These are phyloP conservation scores for Fraxinus dipetala DNA, from an alignment of 305 asterid species.

Conservation along the genomic window DNA sequence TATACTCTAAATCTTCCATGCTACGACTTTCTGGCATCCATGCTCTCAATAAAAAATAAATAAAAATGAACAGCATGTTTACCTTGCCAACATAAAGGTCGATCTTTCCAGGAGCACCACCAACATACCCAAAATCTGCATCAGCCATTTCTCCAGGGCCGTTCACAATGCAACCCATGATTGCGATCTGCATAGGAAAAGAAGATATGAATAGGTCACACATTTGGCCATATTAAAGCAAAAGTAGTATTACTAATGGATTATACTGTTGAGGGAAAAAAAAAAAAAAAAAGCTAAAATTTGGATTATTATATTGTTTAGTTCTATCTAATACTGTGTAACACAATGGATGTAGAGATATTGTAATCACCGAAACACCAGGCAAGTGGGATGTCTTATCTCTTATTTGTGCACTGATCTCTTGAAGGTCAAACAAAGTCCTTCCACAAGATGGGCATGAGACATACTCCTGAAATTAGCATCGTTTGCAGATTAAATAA, in stretches of 20 bases:
- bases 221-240: neutral
- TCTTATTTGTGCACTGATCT: constrained; percentile 91
- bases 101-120: constrained; percentile 98
- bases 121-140: constrained; percentile 99
- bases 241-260: neutral
- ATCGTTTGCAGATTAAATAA: neutral
- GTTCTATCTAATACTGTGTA: neutral
- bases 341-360: constrained; percentile 6
- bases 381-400: constrained; percentile 95
- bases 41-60: neutral
- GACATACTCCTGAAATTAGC: constrained; percentile 74
- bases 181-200: constrained; percentile 68
- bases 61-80: neutral
- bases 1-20: neutral
- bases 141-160: constrained; percentile 99
- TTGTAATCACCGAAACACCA: constrained; percentile 83
- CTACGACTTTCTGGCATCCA: neutral
- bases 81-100: constrained; percentile 99
- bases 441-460: constrained; percentile 99
- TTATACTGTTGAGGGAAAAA: neutral
- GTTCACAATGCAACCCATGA: constrained; percentile 99
- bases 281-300: neutral
- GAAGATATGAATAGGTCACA: neutral
- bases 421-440: constrained; percentile 97
- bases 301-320: neutral